Evolutionary conservation across 352 stramenopile species (phyloP).

Genomic region (Phytophthora sp.): DNA sequence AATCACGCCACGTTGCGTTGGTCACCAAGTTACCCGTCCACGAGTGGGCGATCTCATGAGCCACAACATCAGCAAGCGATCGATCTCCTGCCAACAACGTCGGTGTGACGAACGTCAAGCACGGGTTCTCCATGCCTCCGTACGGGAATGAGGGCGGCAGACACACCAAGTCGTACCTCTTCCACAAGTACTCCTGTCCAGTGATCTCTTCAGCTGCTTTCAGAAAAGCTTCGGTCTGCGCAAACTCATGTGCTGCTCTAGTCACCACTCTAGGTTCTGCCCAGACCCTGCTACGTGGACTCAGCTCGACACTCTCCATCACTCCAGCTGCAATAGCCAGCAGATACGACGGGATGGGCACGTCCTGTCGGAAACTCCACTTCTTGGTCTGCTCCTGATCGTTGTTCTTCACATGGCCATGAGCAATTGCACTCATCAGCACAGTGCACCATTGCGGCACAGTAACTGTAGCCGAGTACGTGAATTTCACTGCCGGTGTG

Average conservation of each 20-base stretch:
- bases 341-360: conserved; percentile 95
- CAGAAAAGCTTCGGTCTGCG: conserved; percentile 94
- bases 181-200: conserved; percentile 93
- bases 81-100: conserved; percentile 94
- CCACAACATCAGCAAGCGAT: conserved; percentile 95
- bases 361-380: conserved; percentile 86
- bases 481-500: conserved; percentile 93
- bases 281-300: conserved; percentile 89
- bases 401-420: conserved; percentile 28
- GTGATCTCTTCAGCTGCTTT: conserved; percentile 92
- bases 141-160: conserved; percentile 94
- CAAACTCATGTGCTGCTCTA: conserved; percentile 93
- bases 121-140: conserved; percentile 77
- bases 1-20: conserved; percentile 95
- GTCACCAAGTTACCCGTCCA: conserved; percentile 98
- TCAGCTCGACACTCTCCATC: conserved; percentile 89
- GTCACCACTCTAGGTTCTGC: conserved; percentile 93
- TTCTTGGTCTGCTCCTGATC: conserved; percentile 29
- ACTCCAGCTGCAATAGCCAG: conserved; percentile 93
- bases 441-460: conserved; percentile 92
- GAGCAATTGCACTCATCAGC: conserved; percentile 89
- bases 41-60: conserved; percentile 96
- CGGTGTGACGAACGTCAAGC: conserved; percentile 96
- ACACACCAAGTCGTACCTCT: conserved; percentile 96
- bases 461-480: conserved; percentile 92